A percentile compares a stretch with the other conserved stretches of the same genome.
phyloP scores from a whole-genome alignment of 257 asterid species.

The Thymus quinquecostatus region DNA sequence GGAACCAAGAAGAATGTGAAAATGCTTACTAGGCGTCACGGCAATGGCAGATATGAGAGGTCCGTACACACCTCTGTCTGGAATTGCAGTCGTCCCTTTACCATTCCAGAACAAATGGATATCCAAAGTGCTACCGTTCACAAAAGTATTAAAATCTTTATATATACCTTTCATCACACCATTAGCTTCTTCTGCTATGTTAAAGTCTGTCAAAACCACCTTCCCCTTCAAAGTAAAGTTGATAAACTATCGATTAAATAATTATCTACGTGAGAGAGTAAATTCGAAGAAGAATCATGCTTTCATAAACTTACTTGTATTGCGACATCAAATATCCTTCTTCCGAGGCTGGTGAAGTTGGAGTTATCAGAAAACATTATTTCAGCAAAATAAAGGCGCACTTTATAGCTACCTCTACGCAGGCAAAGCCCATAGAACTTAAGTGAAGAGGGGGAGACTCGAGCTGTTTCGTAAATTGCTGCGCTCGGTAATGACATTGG shows the following conservation, averaged over 20 bases:
- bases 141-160: slow-evolving; percentile 47
- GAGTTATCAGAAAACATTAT: slow-evolving; percentile 58
- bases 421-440: slow-evolving; percentile 80
- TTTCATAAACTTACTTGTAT: slow-evolving; percentile 67
- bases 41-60: slow-evolving; percentile 90
- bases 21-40: slow-evolving; percentile 73
- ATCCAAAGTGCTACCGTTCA: slow-evolving; percentile 72
- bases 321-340: slow-evolving; percentile 80
- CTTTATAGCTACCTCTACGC: slow-evolving; percentile 76
- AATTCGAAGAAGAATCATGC: not conserved
- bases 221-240: slow-evolving; percentile 52
- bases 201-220: slow-evolving; percentile 66
- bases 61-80: slow-evolving; percentile 80
- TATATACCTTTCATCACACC: slow-evolving; percentile 64
- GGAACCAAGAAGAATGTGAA: slow-evolving; percentile 5
- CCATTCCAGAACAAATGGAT: slow-evolving; percentile 95
- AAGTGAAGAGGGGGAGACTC: slow-evolving; percentile 73
- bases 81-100: slow-evolving; percentile 86
- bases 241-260: not conserved
- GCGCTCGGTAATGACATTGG: slow-evolving; percentile 36
- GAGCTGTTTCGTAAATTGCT: slow-evolving; percentile 70
- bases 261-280: too few species aligned
- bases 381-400: slow-evolving; percentile 93
- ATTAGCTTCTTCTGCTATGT: slow-evolving; percentile 60
- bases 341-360: slow-evolving; percentile 70